A percentile compares a stretch with the other conserved stretches of the same genome.
These are phyloP conservation scores for Trichoderma arundinaceum DNA, from an alignment of 2,329 filamentous ascomycete genomes.

Conservation along the genomic window DNA sequence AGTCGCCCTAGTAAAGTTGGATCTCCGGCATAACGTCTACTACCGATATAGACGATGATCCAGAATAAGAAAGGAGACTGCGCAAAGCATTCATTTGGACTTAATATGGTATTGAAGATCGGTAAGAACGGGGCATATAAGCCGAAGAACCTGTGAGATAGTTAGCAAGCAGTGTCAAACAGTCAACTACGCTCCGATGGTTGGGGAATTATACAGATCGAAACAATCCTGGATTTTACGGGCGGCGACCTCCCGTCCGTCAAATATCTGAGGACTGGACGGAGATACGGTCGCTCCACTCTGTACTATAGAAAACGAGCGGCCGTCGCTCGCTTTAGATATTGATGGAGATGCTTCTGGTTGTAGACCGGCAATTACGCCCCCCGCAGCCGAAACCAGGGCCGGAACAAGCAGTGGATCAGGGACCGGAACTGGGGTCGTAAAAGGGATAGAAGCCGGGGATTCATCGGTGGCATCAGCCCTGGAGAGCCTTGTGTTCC, in stretches of 20 bases:
- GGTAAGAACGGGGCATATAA: conserved; percentile 23
- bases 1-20: conserved; percentile 43
- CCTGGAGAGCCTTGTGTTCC: not conserved
- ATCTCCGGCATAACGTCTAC: conserved; percentile 45
- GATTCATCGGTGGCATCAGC: not conserved
- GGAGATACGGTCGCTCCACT: not conserved
- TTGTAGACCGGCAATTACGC: not conserved
- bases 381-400: not conserved
- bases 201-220: not conserved
- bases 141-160: conserved; percentile 13
- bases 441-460: conserved; percentile 2
- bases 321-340: not conserved
- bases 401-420: conserved; percentile 5
- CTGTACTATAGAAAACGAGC: not conserved
- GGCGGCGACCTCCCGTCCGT: not conserved
- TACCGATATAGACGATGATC: conserved; percentile 47
- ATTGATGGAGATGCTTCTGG: not conserved
- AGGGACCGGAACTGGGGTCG: not conserved
- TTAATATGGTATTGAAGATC: not conserved
- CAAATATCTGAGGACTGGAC: not conserved
- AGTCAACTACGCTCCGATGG: not conserved
- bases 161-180: not conserved
- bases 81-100: conserved; percentile 11
- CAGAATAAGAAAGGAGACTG: conserved; percentile 43
- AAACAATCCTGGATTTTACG: conserved; percentile 25